Evolutionary conservation across 345 rosid species (phyloP), one percentile per base, ranked within the genome.

Genomic region (Atalantia buxifolia): DNA sequence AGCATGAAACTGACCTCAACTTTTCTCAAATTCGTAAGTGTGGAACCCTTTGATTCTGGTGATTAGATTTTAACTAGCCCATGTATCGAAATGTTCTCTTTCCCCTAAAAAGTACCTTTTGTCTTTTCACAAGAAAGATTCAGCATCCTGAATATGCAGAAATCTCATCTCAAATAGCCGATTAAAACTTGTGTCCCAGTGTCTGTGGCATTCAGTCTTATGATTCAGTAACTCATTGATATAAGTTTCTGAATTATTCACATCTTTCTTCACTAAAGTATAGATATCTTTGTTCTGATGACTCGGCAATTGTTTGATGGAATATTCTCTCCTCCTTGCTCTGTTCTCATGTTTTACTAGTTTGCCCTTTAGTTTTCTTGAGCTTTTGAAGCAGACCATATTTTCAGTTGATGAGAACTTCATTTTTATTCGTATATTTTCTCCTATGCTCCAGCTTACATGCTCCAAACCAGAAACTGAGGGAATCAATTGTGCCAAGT

Each of bases 401-500:
- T 66, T 64, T 74, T 63, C 80, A 40, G 13, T 62, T 59, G 59
- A 12, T 61, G 18, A 9, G 31, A 36, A 48, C 16, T n/a, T 59
- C 10, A 45, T 33, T 27, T 48, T 19, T 42, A 30, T 42, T 68
- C 73, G n/a, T 9, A 28, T 68, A 22, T 69, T 74, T 73, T 69
- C 30, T 80, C 7, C 73, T 77, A 74, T 62, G 38, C 71, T 76
- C 67, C 80, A 94, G 98, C 92, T 84, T 96, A 79, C 98, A 93
- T 83, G 98, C 99, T 75, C 93, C 99, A 77, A 92, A 83, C 85
- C 98, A 93, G 90, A 82, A 88, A 82, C 98, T 95, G 60, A 83
- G 96, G 77, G 99, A 93, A 84, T 85, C 88, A 57, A 92, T 94
- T 74, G 99, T 93, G 40, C 98, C 99, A 61, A 93, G 98, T 86